Base-by-base conservation (phyloP, 139 green algal species). In the Chlamydomonas incerta region DNA sequence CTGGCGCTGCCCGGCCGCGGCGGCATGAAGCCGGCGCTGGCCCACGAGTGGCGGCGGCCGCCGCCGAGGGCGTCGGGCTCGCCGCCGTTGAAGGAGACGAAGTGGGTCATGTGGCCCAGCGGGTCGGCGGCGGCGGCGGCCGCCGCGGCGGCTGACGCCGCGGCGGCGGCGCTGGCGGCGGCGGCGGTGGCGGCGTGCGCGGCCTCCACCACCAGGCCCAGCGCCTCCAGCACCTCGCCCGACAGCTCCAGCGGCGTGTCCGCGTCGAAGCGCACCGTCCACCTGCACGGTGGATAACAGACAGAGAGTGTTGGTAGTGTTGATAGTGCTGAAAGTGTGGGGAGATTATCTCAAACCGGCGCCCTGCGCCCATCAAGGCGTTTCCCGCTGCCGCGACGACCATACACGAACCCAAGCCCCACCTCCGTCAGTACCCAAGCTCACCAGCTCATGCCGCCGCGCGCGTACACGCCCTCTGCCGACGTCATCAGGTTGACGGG, bases 211-310 rank as follows among this genome's bases (percentile, higher is more conserved):
- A 83, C n/a, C 57, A 88, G 34, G 23, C 24, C 63, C 71, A 90
- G 65, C 0, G 50, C 72, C 2, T 81, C 68, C 46, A 63, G 47
- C 28, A 70, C 76, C 58, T 83, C 66, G 50, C 23, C 37, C 60
- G 72, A 82, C 33, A 88, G 70, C 33, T 46, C 20, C 3, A 91
- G 80, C 14, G 83, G 83, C 28, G 83, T 89, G 74, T 87, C 67
- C 1, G 86, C 62, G 33, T 52, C 57, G 73, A 91, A 87, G 21
- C 50, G 76, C 26, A 91, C 72, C 15, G 66, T 31, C 88, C 88
- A 91, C 77, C 79, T 86, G 33, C 35, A 23, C 33, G 2, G 26
- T 2, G 24, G 60, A 20, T 13, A 31, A 2, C 24, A n/a, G 60
- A 31, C 8, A 13, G 41, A 13, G 6, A 5, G 23, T 72, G 23